Conservation (phyloP, 352 stramenopile genomes). For the Phytophthora pini region DNA sequence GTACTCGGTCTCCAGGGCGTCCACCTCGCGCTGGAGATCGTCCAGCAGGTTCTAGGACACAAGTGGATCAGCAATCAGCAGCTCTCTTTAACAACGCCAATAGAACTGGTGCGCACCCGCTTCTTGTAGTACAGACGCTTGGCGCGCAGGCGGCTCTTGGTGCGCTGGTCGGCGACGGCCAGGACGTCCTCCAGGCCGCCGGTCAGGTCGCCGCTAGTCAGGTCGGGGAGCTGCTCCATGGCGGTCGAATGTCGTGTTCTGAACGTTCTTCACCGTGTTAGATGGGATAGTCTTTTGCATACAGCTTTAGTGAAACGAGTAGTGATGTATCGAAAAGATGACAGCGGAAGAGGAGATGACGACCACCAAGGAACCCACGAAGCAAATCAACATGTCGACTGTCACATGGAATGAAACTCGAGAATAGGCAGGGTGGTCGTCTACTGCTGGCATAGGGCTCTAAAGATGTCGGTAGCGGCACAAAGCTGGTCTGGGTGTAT, state of each 20-base stretch:
- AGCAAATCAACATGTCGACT: constrained; percentile 6
- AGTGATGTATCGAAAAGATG: constrained; percentile 2
- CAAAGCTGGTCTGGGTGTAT: too few species aligned
- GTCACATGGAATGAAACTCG: constrained; percentile 3
- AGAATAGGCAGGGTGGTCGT: too few species aligned
- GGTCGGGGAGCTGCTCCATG: constrained; percentile 30
- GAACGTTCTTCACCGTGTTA: constrained; percentile 3
- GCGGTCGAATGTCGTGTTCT: constrained; percentile 13
- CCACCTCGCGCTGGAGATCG: constrained; percentile 55
- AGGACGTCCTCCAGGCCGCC: constrained; percentile 21
- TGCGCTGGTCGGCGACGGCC: constrained; percentile 43
- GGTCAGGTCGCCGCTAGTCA: constrained; percentile 11
- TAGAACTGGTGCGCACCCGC: constrained; percentile 38
- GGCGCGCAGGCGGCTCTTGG: constrained; percentile 67
- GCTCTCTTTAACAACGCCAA: background rate
- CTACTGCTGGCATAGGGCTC: too few species aligned
- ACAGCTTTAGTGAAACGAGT: background rate
- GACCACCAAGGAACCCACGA: background rate
- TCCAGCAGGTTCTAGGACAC: constrained; percentile 62
- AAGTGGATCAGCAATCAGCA: constrained; percentile 9
- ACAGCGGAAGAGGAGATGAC: background rate
- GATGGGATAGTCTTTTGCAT: background rate
- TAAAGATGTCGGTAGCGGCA: too few species aligned
- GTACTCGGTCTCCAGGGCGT: constrained; percentile 52
- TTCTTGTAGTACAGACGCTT: constrained; percentile 85